These are phyloP conservation scores for Rhynchospora breviuscula DNA, from an alignment of 176 grass and related monocot genomes.

Conservation along the genomic window DNA sequence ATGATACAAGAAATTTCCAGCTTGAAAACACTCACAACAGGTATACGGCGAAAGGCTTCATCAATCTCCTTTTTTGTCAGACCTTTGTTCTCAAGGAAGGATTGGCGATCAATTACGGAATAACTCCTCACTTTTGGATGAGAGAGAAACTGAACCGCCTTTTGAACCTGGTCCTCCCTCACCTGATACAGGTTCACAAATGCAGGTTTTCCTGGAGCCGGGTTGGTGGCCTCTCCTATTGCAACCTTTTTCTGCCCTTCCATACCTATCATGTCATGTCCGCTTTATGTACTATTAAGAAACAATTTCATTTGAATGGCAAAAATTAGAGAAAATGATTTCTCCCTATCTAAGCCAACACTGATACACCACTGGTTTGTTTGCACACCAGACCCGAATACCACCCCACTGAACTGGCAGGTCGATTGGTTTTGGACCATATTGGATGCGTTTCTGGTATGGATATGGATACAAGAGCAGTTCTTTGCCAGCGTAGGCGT, in stretches of 20 bases:
- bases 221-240: neutral
- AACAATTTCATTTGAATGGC: too few species aligned
- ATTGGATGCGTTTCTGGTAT: too few species aligned
- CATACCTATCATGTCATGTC: neutral
- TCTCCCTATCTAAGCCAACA: too few species aligned
- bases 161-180: conserved; percentile 79
- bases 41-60: conserved; percentile 76
- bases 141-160: conserved; percentile 80
- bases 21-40: conserved; percentile 36
- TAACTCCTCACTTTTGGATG: conserved; percentile 80
- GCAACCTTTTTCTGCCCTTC: conserved; percentile 12
- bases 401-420: too few species aligned
- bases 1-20: neutral
- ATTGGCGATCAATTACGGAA: conserved; percentile 54
- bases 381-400: too few species aligned
- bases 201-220: conserved; percentile 26
- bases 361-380: too few species aligned
- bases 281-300: too few species aligned
- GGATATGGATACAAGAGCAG: too few species aligned
- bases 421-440: too few species aligned
- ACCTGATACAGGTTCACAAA: conserved; percentile 30
- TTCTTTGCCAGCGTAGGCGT: too few species aligned
- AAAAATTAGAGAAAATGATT: too few species aligned
- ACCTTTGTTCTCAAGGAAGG: conserved; percentile 85
- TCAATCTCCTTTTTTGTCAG: conserved; percentile 78